Conservation (phyloP, 2,329 filamentous ascomycete species). For the Aureobasidium leucospermi region DNA sequence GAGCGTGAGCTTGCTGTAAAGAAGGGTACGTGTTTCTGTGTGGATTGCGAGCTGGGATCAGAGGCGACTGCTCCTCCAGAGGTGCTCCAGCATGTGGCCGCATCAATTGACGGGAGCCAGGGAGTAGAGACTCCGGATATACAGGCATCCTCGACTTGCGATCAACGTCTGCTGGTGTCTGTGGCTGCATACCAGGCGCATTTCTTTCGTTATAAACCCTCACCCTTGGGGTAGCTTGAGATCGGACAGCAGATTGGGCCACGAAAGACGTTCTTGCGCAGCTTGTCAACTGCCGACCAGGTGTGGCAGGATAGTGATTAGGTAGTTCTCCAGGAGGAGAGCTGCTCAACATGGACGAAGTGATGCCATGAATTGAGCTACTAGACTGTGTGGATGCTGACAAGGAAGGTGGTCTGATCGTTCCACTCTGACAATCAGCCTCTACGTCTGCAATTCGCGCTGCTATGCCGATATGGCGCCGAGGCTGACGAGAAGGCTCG, state of each 20-base stretch:
- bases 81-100: not conserved
- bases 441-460: not conserved
- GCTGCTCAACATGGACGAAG: not conserved
- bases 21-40: conserved; percentile 17
- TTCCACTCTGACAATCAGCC: not conserved
- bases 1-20: not conserved
- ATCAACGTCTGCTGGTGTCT: conserved; percentile 28
- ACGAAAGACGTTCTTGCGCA: not conserved
- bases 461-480: not conserved
- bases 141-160: not conserved
- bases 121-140: not conserved
- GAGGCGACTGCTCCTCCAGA: not conserved
- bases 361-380: not conserved
- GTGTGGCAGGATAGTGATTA: not conserved
- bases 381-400: not conserved
- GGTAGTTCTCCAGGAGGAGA: not conserved
- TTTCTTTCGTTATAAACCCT: conserved; percentile 26
- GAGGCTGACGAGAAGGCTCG: not conserved
- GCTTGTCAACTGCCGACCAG: not conserved
- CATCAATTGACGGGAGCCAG: not conserved
- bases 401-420: not conserved
- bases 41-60: not conserved
- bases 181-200: conserved; percentile 24
- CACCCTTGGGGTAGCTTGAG: conserved; percentile 18
- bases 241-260: not conserved